Conservation (phyloP, 495 filamentous ascomycete species). For the Diplogelasinospora grovesii region DNA sequence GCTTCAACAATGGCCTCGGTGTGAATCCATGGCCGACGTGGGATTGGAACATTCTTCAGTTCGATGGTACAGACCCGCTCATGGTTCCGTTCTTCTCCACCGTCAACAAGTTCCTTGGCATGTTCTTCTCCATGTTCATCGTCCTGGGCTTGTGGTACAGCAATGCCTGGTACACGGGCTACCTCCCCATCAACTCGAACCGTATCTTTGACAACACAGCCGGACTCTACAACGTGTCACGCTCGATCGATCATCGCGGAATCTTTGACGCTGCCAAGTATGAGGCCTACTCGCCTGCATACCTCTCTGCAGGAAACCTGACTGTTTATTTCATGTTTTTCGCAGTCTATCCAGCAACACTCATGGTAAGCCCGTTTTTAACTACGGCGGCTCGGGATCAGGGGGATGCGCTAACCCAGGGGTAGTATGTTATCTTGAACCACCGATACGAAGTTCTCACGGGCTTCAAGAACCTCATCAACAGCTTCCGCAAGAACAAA, state of each 20-base stretch:
- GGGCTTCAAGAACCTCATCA: slow-evolving; percentile 26
- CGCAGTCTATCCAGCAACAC: slow-evolving; percentile 30
- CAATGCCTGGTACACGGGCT: slow-evolving; percentile 29
- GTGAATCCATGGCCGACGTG: slow-evolving; percentile 34
- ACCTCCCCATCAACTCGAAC: slow-evolving; percentile 33
- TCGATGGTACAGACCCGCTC: slow-evolving; percentile 26
- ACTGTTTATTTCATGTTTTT: slow-evolving; percentile 31
- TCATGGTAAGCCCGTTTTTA: slow-evolving; percentile 18
- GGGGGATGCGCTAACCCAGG: too few relatives aligned
- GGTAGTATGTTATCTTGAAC: slow-evolving; percentile 27
- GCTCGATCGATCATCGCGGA: slow-evolving; percentile 22
- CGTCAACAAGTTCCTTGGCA: slow-evolving; percentile 30
- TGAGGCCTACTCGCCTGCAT: slow-evolving; percentile 31
- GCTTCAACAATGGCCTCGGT: slow-evolving; percentile 30
- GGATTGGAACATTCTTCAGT: slow-evolving; percentile 31
- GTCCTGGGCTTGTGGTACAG: slow-evolving; percentile 29
- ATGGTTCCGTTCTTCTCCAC: slow-evolving; percentile 34
- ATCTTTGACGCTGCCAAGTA: slow-evolving; percentile 29
- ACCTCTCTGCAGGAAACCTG: slow-evolving; percentile 27
- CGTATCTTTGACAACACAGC: slow-evolving; percentile 29
- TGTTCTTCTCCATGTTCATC: slow-evolving; percentile 16
- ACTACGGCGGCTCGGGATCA: too few relatives aligned
- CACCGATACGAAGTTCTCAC: slow-evolving; percentile 30
- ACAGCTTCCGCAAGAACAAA: slow-evolving; percentile 22
- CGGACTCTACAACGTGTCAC: slow-evolving; percentile 25